Evolutionary conservation across 2,329 filamentous ascomycete genomes (phyloP).

Genomic region (Colletotrichum liriopes): DNA sequence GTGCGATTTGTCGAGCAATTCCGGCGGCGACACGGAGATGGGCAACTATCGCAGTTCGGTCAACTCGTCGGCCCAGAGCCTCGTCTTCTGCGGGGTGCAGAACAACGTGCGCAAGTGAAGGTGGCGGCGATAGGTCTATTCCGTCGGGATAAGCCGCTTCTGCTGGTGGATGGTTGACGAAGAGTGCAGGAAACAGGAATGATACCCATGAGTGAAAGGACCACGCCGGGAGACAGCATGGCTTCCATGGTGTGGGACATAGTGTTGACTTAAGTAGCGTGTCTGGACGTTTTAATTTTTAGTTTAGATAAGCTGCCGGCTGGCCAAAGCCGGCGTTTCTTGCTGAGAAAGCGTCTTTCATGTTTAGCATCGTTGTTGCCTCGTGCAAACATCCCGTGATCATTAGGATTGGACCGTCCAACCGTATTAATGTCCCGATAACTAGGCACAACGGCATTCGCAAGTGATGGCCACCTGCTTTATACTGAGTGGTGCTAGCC

Average conservation of each 20-base stretch:
- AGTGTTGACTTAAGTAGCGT: not conserved
- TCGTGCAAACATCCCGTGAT: not conserved
- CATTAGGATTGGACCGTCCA: not conserved
- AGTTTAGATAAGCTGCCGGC: not conserved
- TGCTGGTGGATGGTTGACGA: conserved; percentile 6
- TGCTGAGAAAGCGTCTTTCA: not conserved
- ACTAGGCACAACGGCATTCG: not conserved
- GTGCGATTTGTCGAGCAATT: conserved; percentile 20
- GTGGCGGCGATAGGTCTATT: not conserved
- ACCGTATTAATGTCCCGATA: not conserved
- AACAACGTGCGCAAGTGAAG: conserved; percentile 54
- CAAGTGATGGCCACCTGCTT: not conserved
- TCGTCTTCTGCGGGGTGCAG: conserved; percentile 60
- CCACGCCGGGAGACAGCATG: not conserved
- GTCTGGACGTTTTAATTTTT: not conserved
- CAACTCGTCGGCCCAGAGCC: conserved; percentile 58
- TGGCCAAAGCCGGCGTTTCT: not conserved
- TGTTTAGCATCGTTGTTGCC: not conserved
- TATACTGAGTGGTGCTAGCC: not conserved
- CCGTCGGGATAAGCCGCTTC: not conserved
- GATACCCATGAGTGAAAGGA: conserved; percentile 6
- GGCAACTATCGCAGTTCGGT: conserved; percentile 11
- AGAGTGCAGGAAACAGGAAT: not conserved
- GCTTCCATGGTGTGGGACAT: not conserved
- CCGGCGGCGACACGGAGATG: conserved; percentile 25